A percentile compares a stretch with the other conserved stretches of the same genome.
These are phyloP conservation scores for Sporobolus alterniflorus DNA, from an alignment of 202 grass and related monocot species.

Conservation along the genomic window DNA sequence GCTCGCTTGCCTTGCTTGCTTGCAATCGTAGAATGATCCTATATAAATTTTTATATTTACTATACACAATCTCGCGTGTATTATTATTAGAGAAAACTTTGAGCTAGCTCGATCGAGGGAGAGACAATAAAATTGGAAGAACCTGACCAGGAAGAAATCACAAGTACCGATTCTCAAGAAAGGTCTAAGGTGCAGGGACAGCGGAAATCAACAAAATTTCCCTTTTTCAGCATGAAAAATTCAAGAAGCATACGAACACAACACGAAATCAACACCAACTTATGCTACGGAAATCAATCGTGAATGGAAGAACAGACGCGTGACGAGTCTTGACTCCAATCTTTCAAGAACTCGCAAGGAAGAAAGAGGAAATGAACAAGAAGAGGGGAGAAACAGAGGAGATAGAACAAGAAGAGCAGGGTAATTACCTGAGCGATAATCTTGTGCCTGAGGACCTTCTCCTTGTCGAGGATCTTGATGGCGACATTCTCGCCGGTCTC, in stretches of 20 bases:
- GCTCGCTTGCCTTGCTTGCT: background rate
- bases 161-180: background rate
- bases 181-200: background rate
- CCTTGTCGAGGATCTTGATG: slow-evolving; percentile 83
- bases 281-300: background rate
- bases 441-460: slow-evolving; percentile 85
- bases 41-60: background rate
- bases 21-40: no score
- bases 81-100: background rate
- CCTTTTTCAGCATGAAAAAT: background rate
- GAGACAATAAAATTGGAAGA: background rate
- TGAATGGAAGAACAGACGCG: background rate
- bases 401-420: background rate
- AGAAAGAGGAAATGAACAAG: background rate
- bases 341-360: background rate
- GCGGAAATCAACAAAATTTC: background rate
- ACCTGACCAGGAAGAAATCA: background rate
- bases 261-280: background rate
- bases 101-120: background rate
- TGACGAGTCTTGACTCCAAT: background rate
- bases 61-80: background rate
- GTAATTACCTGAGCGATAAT: slow-evolving; percentile 76
- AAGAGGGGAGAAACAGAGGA: background rate
- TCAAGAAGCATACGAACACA: background rate
- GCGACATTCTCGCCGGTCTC: slow-evolving; percentile 66